Percentiles rank a stretch among this genome's conserved stretches.
phyloP scores from a whole-genome alignment of 1,284 basidiomycete species.

The Sporisorium exsertum region DNA sequence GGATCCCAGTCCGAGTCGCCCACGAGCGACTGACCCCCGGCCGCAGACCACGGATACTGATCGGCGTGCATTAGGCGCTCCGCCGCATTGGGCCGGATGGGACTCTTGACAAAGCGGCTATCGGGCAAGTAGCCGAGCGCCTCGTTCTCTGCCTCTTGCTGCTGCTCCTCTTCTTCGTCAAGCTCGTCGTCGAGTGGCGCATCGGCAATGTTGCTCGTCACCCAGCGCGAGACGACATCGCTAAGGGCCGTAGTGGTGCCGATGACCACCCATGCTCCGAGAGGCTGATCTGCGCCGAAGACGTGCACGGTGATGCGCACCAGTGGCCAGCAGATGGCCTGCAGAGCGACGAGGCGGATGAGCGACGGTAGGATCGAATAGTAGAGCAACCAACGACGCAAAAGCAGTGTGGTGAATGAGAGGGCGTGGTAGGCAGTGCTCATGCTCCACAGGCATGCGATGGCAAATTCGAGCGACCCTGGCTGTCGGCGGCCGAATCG shows the following conservation, averaged over 20 bases:
- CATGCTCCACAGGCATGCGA: conserved; percentile 70
- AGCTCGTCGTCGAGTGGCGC: conserved; percentile 45
- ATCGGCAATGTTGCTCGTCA: conserved; percentile 67
- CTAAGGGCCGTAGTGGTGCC: conserved; percentile 77
- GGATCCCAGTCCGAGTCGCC: conserved; percentile 44
- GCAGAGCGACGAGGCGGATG: conserved; percentile 82
- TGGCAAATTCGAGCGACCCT: conserved; percentile 53
- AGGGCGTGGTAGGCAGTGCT: conserved; percentile 85
- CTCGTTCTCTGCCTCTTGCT: conserved; percentile 24
- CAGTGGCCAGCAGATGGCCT: conserved; percentile 87
- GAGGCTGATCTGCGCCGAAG: conserved; percentile 77
- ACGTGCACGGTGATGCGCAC: conserved; percentile 81
- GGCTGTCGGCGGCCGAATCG: conserved; percentile 39
- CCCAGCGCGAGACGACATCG: conserved; percentile 66
- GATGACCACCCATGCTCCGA: conserved; percentile 82
- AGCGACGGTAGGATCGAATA: conserved; percentile 83
- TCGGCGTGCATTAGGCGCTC: conserved; percentile 20
- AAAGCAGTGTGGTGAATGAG: conserved; percentile 80
- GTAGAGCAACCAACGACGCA: conserved; percentile 83
- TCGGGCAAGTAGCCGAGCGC: conserved; percentile 32
- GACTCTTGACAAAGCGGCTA: conserved; percentile 27
- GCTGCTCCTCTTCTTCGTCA: conserved; percentile 35
- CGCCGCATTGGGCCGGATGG: conserved; percentile 14
- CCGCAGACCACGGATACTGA: conserved; percentile 6
- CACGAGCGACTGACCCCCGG: conserved; percentile 8